Percentiles rank a stretch among this genome's conserved stretches.
Conservation (phyloP, 1,284 basidiomycete species). For the Fomitopsis palustris region DNA sequence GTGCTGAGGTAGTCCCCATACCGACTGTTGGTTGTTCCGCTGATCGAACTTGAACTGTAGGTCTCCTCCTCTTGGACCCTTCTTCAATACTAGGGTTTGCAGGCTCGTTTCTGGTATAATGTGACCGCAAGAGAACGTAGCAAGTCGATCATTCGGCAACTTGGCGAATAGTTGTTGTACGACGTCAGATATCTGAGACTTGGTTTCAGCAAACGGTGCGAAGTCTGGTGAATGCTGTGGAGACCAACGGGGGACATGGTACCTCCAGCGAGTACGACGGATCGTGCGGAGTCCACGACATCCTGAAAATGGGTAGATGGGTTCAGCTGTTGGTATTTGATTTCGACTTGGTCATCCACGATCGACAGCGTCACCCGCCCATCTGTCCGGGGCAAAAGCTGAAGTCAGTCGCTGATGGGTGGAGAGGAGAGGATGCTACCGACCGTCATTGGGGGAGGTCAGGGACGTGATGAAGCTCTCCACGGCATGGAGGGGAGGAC, state of each 20-base stretch:
- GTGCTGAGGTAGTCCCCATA: conserved; percentile 34
- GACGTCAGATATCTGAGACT: conserved; percentile 81
- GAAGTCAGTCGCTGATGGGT: neutral
- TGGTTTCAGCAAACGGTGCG: neutral
- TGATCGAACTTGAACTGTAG: conserved; percentile 85
- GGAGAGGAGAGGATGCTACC: conserved; percentile 7
- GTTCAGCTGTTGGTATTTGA: conserved; percentile 95
- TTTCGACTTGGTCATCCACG: conserved; percentile 49
- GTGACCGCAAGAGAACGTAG: conserved; percentile 89
- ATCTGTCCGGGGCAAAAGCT: conserved; percentile 37
- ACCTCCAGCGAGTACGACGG: conserved; percentile 89
- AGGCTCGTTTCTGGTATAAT: conserved; percentile 86
- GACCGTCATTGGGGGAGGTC: conserved; percentile 79
- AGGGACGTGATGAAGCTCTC: conserved; percentile 86
- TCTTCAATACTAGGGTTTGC: conserved; percentile 72
- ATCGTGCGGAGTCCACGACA: conserved; percentile 75
- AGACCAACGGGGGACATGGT: conserved; percentile 99
- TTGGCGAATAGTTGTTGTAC: conserved; percentile 78
- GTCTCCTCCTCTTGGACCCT: conserved; percentile 73
- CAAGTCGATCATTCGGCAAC: conserved; percentile 59
- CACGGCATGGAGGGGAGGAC: conserved; percentile 82
- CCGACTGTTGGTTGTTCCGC: conserved; percentile 66
- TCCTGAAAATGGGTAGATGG: conserved; percentile 85
- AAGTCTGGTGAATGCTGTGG: neutral
- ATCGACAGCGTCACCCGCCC: conserved; percentile 60